Evolutionary conservation across 164 flowering plant species (phyloP), one percentile per base, ranked within the genome.

Genomic region (Houttuynia cordata): DNA sequence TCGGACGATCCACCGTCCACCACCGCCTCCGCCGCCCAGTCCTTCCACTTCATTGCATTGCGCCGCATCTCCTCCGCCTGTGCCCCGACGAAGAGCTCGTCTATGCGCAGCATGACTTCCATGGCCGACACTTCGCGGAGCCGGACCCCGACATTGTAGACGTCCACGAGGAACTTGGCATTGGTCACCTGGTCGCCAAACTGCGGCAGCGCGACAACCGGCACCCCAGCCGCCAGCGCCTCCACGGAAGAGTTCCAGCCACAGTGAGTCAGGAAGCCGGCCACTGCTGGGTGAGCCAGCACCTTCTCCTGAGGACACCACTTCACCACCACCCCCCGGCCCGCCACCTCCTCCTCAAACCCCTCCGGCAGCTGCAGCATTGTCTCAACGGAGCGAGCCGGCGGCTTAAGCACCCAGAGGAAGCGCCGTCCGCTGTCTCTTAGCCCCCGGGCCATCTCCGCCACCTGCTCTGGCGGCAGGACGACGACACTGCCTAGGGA

Each of bases 211-310:
- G 77, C 75, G 42, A 81, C 65, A 40, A 86, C 74, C 10, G 88
- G 88, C 24, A 83, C 68, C 6, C 93, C 91, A 0, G 70, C 73
- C 8, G 78, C 19, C 13, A 84, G 56, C 3, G 78, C 69, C 73
- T 88, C 96, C 76, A 81, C 53, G 0, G 87, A 56, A 8, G 96
- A 88, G 69, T 86, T 86, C 96, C 96, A 88, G 0, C 93, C 96
- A 52, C 96, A 88, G 67, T 88, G 96, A 0, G 87, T 84, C 61
- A 86, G 54, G 58, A 84, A 84, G 56, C 85, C 83, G 0, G 83
- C 79, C 8, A 80, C 68, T 1, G 93, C 74, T 1, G 83, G 76
- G 66, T 88, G 96, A 6, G 68, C 65, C 25, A 88, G 57, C 1
- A 88, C 92, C 60, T 68, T 55, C 40, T 81, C 85, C 56, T 88